Percentiles rank a stretch among this genome's conserved stretches.
Conservation (phyloP, 2,329 filamentous ascomycete species). For the Neophaeococcomyces mojaviensis region DNA sequence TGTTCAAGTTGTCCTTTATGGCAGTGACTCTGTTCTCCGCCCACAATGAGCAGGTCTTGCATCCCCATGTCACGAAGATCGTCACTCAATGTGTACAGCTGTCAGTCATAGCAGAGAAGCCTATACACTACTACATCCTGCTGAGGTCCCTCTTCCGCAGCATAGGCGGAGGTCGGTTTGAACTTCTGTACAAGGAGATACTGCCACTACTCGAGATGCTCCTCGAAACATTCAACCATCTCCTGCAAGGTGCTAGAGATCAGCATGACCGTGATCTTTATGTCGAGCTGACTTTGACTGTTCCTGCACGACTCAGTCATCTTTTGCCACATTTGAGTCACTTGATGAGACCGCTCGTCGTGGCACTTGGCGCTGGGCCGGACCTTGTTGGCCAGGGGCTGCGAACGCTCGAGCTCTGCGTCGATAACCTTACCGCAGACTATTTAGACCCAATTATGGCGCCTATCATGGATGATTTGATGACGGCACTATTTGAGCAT, state of each 20-base stretch:
- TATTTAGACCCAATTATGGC: slow-evolving; percentile 99
- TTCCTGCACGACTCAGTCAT: slow-evolving; percentile 89
- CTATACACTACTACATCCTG: slow-evolving; percentile 97
- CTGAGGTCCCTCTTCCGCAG: slow-evolving; percentile 88
- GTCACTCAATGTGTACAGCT: slow-evolving; percentile 95
- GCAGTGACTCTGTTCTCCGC: slow-evolving; percentile 90
- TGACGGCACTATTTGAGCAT: slow-evolving; percentile 96
- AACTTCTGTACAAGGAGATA: slow-evolving; percentile 97
- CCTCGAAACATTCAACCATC: slow-evolving; percentile 90
- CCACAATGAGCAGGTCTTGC: slow-evolving; percentile 90
- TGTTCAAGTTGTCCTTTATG: slow-evolving; percentile 99
- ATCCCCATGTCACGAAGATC: slow-evolving; percentile 94
- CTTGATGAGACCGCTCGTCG: slow-evolving; percentile 94
- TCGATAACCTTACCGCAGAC: slow-evolving; percentile 95
- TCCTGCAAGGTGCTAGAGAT: slow-evolving; percentile 83
- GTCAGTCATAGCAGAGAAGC: slow-evolving; percentile 90
- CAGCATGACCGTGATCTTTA: slow-evolving; percentile 89
- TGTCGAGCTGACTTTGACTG: slow-evolving; percentile 91
- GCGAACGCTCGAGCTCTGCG: slow-evolving; percentile 87
- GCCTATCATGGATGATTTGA: slow-evolving; percentile 95
- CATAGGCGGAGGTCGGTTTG: slow-evolving; percentile 94
- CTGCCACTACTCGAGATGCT: slow-evolving; percentile 94
- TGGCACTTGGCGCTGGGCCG: slow-evolving; percentile 81
- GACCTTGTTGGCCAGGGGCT: slow-evolving; percentile 93
- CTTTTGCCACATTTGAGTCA: slow-evolving; percentile 91